Evolutionary conservation across 495 filamentous ascomycete species (phyloP), one percentile per base, ranked within the genome.

Genomic region (Hypoxylon perforatum): DNA sequence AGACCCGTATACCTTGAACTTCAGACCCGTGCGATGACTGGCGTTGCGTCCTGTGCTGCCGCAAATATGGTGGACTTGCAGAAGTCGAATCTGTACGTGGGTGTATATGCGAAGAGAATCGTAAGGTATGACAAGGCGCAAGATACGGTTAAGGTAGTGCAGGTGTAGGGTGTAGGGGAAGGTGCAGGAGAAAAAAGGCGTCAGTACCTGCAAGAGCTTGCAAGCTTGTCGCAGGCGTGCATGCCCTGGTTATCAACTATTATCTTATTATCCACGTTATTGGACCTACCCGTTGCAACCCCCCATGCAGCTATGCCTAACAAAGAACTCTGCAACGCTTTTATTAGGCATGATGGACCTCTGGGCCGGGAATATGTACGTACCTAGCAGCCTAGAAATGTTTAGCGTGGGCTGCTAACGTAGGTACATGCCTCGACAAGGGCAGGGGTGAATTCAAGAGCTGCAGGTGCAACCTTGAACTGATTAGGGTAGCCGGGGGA

Each of bases 241-340:
- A 51, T 39, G n/a, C 33, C 35, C 25, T 51, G 55, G 56, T 38
- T 51, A 57, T 61, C 66, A 57, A 65, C 61, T 69, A 69, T 65
- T 69, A 39, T 65, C 61, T 69, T 69, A 69, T 69, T 69, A 69
- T 52, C 66, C 61, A 69, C 66, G 66, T 69, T 69, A 69, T 69
- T 69, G 61, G 66, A 64, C 66, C 61, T 69, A 39, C 38, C 61
- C 46, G 61, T 57, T 65, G 57, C 17, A 61, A 65, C 61, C 61
- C 61, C 56, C 66, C 66, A 69, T 69, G 66, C 66, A 69, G 61
- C 66, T 69, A 69, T 69, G 66, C 66, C 61, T 69, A 69, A 69
- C 61, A 65, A 61, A 65, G 57, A 33, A 61, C 47, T 69, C 56
- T 57, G 57, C 66, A 65, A 51, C 60, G 57, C 63, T 69, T 64